Evolutionary conservation across 2,329 filamentous ascomycete genomes (phyloP).

Genomic region (Hymenoscyphus repandus): DNA sequence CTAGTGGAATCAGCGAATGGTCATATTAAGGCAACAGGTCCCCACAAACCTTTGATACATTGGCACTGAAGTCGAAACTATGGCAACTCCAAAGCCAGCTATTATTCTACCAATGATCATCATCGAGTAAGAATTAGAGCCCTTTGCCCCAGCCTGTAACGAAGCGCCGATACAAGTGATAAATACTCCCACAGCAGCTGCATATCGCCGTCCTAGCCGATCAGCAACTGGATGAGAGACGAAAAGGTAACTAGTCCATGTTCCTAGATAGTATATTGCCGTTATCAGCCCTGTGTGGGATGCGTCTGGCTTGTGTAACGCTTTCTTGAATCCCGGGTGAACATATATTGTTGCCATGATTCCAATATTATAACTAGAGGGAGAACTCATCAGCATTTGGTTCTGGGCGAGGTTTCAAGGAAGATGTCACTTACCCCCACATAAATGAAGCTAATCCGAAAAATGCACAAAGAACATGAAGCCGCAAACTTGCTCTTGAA

Average conservation of each 20-base stretch:
- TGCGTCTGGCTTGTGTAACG: slow-evolving; percentile 41
- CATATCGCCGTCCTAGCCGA: slow-evolving; percentile 45
- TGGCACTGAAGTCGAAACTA: slow-evolving; percentile 52
- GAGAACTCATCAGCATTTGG: not conserved
- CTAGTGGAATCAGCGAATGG: slow-evolving; percentile 28
- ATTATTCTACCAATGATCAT: slow-evolving; percentile 48
- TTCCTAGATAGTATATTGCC: slow-evolving; percentile 53
- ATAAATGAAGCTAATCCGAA: slow-evolving; percentile 51
- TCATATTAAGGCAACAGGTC: not conserved
- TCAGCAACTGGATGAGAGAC: slow-evolving; percentile 48
- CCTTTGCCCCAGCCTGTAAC: slow-evolving; percentile 41
- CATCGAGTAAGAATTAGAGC: slow-evolving; percentile 38
- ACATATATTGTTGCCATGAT: slow-evolving; percentile 52
- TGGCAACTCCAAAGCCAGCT: slow-evolving; percentile 47
- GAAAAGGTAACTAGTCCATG: slow-evolving; percentile 50
- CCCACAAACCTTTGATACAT: slow-evolving; percentile 47
- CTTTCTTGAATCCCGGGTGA: slow-evolving; percentile 46
- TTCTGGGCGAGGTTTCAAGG: not conserved
- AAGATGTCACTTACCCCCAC: slow-evolving; percentile 44
- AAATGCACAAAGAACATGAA: slow-evolving; percentile 45
- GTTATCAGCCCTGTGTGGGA: slow-evolving; percentile 47
- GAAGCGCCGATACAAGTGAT: slow-evolving; percentile 44
- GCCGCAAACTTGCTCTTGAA: slow-evolving; percentile 28
- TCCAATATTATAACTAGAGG: slow-evolving; percentile 50
- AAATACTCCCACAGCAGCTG: slow-evolving; percentile 42